Evolutionary conservation across 73 alveolate genomes (phyloP), one percentile per base, ranked within the genome.

Genomic region (Blepharisma japonicum): DNA sequence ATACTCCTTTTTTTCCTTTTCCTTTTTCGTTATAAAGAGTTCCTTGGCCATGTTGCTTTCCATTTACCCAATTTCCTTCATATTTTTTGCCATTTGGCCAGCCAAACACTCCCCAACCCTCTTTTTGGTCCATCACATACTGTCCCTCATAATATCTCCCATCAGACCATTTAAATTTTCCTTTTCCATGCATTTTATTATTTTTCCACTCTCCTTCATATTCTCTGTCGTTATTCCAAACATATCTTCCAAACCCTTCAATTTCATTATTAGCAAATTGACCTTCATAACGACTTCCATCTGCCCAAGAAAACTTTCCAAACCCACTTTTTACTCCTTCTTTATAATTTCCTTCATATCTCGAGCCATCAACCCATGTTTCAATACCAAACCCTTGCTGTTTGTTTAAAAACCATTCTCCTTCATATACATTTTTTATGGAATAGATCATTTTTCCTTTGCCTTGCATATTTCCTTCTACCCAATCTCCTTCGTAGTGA

Each of bases 281-380:
- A 2, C 84, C 84, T 77, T 77, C 84, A 20, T 77, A 7, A 18
- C 23, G n/a, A 14, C 45, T 55, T 51, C 90, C 90, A 79, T 83
- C 86, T 54, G 81, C 82, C 86, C 90, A 83, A 39, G 66, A 71
- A 56, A 76, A 83, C 14, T 49, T 68, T 48, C 90, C 90, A 23
- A 23, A 55, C 4, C 90, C 90, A 55, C 68, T 45, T 49, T 83
- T 83, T 56, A 55, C 56, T 39, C 90, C 90, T 46, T 83, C 72
- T 6, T 55, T 68, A 79, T 78, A 83, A 54, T 53, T 45, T 47
- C 90, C 90, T 45, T 71, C 85, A 68, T 78, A 83, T 61, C 55
- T 79, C 14, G 90, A 83, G 27, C 88, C 88, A 68, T 83, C 90
- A 48, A 39, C 47, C 86, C 86, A 83, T 14, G 68, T 68, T 25